Conservation (phyloP, 495 filamentous ascomycete species). For the Bathelium albidoporum region DNA sequence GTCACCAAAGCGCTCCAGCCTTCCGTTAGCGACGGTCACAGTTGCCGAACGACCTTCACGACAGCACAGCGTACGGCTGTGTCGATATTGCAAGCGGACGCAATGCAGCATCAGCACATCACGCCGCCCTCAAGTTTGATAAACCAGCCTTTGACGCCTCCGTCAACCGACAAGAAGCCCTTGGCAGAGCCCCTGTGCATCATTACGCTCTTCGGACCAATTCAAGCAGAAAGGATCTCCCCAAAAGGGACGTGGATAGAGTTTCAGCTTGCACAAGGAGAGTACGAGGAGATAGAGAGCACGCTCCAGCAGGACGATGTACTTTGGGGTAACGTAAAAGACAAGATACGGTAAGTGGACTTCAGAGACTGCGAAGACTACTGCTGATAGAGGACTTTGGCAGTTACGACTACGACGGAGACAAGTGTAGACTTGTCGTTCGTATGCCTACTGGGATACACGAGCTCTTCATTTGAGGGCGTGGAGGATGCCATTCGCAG, state of each 20-base stretch:
- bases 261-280: slow-evolving; percentile 13
- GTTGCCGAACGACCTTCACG: slow-evolving; percentile 6
- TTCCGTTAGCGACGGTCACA: slow-evolving; percentile 7
- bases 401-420: slow-evolving; percentile 15
- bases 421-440: slow-evolving; percentile 6
- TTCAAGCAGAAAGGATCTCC: slow-evolving; percentile 7
- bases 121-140: slow-evolving; percentile 10
- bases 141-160: slow-evolving; percentile 12
- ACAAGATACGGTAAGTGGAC: slow-evolving; percentile 13
- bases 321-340: slow-evolving; percentile 10
- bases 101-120: slow-evolving; percentile 7
- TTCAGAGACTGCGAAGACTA: slow-evolving; percentile 5
- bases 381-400: neutral
- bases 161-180: slow-evolving; percentile 10
- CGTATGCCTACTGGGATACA: slow-evolving; percentile 14
- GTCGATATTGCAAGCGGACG: neutral
- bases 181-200: slow-evolving; percentile 3
- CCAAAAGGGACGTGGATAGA: slow-evolving; percentile 8
- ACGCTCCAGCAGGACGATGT: slow-evolving; percentile 7
- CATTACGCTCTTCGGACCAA: slow-evolving; percentile 8
- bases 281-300: slow-evolving; percentile 12
- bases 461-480: slow-evolving; percentile 12
- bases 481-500: slow-evolving; percentile 15
- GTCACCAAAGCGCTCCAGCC: neutral
- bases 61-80: slow-evolving; percentile 8